Percentiles rank a stretch among this genome's conserved stretches.
Conservation (phyloP, 208 protist species). For the Acanthamoeba triangularis region DNA sequence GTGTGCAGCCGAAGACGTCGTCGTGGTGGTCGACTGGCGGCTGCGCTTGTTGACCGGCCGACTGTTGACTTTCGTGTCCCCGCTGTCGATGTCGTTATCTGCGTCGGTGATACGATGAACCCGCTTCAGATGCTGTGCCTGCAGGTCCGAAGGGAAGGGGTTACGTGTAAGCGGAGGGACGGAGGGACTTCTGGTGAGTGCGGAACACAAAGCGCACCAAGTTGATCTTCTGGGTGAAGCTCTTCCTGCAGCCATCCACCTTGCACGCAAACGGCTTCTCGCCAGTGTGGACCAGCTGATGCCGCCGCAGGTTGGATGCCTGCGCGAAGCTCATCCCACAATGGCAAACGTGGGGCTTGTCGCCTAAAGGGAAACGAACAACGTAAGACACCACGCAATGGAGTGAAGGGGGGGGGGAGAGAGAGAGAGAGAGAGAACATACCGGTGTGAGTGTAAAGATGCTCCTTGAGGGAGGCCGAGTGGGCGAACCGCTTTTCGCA, state of each 20-base stretch:
- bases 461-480: slow-evolving; percentile 63
- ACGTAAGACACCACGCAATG: neutral
- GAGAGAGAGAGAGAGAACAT: neutral
- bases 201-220: neutral
- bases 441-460: slow-evolving; percentile 62
- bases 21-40: neutral
- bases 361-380: neutral
- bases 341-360: slow-evolving; percentile 48
- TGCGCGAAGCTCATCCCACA: slow-evolving; percentile 67
- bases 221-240: slow-evolving; percentile 66
- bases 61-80: neutral
- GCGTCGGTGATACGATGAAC: neutral
- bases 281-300: slow-evolving; percentile 59
- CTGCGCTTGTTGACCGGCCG: neutral
- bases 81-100: neutral
- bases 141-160: neutral
- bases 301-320: slow-evolving; percentile 63
- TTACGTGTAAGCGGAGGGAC: neutral
- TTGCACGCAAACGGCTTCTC: slow-evolving; percentile 58
- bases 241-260: slow-evolving; percentile 12
- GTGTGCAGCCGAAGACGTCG: neutral
- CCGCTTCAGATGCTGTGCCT: slow-evolving; percentile 42
- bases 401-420: too few relatives aligned
- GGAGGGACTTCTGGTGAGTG: too few relatives aligned
- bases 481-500: slow-evolving; percentile 67